phyloP scores from a whole-genome alignment of 1,139 yeast genomes.

The Hansenula sp. region DNA sequence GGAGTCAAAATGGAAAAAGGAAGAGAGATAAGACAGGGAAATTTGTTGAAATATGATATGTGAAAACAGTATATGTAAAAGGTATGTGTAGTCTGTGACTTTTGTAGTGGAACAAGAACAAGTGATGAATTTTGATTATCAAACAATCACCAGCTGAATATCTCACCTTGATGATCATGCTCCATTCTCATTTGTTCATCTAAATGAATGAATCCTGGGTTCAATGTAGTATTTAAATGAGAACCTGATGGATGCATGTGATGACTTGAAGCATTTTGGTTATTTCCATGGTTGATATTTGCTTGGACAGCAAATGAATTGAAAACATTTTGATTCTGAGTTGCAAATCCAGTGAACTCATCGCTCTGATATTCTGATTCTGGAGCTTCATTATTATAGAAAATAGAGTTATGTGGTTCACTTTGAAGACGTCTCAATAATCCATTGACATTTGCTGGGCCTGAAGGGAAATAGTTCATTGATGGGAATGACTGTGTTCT shows the following conservation, averaged over 20 bases:
- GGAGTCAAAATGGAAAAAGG: no score
- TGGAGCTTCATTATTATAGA: neutral
- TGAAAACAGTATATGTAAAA: no score
- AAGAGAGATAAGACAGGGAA: no score
- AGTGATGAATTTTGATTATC: no score
- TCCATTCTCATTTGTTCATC: slow-evolving; percentile 5
- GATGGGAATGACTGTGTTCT: slow-evolving; percentile 2
- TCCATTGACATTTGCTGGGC: slow-evolving; percentile 8
- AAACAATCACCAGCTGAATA: slow-evolving; percentile 1
- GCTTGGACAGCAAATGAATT: neutral
- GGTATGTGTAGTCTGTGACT: no score
- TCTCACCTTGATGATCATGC: slow-evolving; percentile 1
- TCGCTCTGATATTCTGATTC: slow-evolving; percentile 18
- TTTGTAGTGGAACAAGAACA: no score
- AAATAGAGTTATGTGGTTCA: slow-evolving; percentile 9
- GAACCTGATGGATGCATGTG: neutral
- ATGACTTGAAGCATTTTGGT: no score
- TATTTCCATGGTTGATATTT: neutral
- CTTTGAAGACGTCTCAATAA: slow-evolving; percentile 16
- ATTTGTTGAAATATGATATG: neutral
- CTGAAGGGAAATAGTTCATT: slow-evolving; percentile 1
- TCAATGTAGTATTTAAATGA: neutral
- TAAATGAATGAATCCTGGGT: slow-evolving; percentile 14
- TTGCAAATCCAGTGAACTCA: slow-evolving; percentile 12
- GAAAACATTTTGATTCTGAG: neutral